phyloP scores from a whole-genome alignment of 306 rosid genomes.

The Malus orientalis region DNA sequence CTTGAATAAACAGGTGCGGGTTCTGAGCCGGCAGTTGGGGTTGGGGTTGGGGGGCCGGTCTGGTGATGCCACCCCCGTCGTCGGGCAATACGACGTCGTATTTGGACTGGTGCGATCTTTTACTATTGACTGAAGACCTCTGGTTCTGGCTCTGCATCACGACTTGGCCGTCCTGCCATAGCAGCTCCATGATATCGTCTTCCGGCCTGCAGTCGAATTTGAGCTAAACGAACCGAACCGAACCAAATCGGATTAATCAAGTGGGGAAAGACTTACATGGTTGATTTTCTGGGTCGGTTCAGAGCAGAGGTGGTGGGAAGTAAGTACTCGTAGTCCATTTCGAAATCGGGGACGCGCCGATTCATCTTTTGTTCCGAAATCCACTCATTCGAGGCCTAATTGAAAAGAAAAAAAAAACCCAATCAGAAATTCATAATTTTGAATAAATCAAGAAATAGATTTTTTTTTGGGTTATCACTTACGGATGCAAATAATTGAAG shows the following conservation, averaged over 20 bases:
- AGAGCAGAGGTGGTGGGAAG: constrained; percentile 26
- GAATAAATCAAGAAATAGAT: too few species aligned
- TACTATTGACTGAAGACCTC: constrained; percentile 10
- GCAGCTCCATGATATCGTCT: constrained; percentile 61
- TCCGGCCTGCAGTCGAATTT: constrained; percentile 36
- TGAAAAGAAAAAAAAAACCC: neutral
- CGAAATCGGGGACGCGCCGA: constrained; percentile 67
- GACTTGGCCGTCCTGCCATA: constrained; percentile 68
- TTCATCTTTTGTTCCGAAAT: constrained; percentile 31
- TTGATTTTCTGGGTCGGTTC: constrained; percentile 33
- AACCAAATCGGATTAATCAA: neutral
- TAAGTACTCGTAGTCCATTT: constrained; percentile 37
- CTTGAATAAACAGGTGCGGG: constrained; percentile 60
- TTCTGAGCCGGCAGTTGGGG: neutral
- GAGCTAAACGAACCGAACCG: neutral
- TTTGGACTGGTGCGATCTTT: constrained; percentile 20
- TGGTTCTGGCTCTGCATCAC: constrained; percentile 55
- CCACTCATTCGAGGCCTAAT: neutral
- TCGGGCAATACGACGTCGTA: constrained; percentile 20
- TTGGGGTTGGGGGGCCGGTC: constrained; percentile 3
- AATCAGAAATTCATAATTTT: neutral
- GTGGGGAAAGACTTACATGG: constrained; percentile 24
- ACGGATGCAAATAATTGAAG: neutral
- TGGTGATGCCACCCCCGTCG: constrained; percentile 27
- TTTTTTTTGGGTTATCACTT: neutral